Percentiles rank a stretch among this genome's conserved stretches.
These are phyloP conservation scores for Madurella fahalii DNA, from an alignment of 2,329 filamentous ascomycete species.

Conservation along the genomic window DNA sequence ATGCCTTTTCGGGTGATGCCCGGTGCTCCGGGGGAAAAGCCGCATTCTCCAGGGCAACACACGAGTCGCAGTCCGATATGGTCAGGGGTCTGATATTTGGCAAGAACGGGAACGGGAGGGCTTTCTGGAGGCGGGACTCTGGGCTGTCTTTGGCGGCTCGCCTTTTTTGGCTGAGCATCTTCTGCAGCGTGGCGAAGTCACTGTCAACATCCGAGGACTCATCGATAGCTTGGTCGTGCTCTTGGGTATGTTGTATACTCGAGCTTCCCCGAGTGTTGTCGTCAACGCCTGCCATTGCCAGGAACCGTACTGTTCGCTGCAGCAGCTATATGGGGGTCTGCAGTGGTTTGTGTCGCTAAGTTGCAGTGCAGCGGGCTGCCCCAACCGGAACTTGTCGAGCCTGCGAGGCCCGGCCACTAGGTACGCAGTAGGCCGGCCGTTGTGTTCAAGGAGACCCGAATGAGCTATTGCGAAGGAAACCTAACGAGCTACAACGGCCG, in stretches of 20 bases:
- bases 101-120: constrained; percentile 58
- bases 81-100: constrained; percentile 73
- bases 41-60: constrained; percentile 51
- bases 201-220: constrained; percentile 31
- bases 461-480: neutral
- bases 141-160: constrained; percentile 33
- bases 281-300: constrained; percentile 9
- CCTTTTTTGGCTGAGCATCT: constrained; percentile 38
- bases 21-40: constrained; percentile 49
- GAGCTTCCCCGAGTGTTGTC: neutral
- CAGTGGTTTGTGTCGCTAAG: neutral
- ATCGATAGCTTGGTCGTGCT: constrained; percentile 26
- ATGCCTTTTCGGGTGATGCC: constrained; percentile 51
- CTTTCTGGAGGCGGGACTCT: constrained; percentile 38
- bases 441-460: neutral
- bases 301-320: neutral
- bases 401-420: neutral
- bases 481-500: neutral
- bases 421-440: neutral
- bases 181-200: constrained; percentile 33
- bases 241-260: neutral
- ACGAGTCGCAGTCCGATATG: constrained; percentile 59
- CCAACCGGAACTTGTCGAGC: neutral
- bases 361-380: neutral
- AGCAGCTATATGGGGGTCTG: neutral